These are phyloP conservation scores for Phialophora chinensis DNA, from an alignment of 2,329 filamentous ascomycete genomes.

Conservation along the genomic window DNA sequence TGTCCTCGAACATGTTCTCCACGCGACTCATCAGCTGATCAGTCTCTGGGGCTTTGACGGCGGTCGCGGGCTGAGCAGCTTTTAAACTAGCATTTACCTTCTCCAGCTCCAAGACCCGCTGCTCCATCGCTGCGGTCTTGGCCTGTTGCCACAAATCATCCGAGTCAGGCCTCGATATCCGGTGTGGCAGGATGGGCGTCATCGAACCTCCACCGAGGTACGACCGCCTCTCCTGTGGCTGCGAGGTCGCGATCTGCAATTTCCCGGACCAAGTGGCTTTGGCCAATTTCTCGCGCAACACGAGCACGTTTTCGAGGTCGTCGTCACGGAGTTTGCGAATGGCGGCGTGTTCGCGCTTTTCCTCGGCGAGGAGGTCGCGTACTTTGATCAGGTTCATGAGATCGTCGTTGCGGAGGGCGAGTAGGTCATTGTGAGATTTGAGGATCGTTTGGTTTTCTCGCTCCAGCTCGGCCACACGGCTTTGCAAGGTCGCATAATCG, in stretches of 20 bases:
- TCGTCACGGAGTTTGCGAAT: slow-evolving; percentile 51
- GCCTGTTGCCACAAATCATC: slow-evolving; percentile 50
- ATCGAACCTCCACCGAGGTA: slow-evolving; percentile 39
- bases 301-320: slow-evolving; percentile 49
- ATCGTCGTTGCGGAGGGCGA: slow-evolving; percentile 51
- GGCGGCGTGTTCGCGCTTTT: slow-evolving; percentile 48
- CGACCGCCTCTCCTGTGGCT: slow-evolving; percentile 4
- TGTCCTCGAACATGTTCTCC: slow-evolving; percentile 50
- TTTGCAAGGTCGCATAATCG: slow-evolving; percentile 45
- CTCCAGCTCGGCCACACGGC: slow-evolving; percentile 45
- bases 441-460: slow-evolving; percentile 47
- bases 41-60: not conserved
- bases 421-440: slow-evolving; percentile 50
- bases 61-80: slow-evolving; percentile 36
- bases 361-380: slow-evolving; percentile 48
- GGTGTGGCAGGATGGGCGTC: slow-evolving; percentile 25
- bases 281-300: slow-evolving; percentile 49
- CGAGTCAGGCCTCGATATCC: slow-evolving; percentile 43
- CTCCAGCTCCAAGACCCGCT: slow-evolving; percentile 51
- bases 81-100: slow-evolving; percentile 48
- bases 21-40: slow-evolving; percentile 42
- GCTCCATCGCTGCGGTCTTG: slow-evolving; percentile 51
- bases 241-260: slow-evolving; percentile 12
- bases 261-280: slow-evolving; percentile 47
- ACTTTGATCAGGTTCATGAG: slow-evolving; percentile 53